Evolutionary conservation across 805 yeast species (phyloP), one percentile per base, ranked within the genome.

Genomic region (Jamesozyma jinghongensis): DNA sequence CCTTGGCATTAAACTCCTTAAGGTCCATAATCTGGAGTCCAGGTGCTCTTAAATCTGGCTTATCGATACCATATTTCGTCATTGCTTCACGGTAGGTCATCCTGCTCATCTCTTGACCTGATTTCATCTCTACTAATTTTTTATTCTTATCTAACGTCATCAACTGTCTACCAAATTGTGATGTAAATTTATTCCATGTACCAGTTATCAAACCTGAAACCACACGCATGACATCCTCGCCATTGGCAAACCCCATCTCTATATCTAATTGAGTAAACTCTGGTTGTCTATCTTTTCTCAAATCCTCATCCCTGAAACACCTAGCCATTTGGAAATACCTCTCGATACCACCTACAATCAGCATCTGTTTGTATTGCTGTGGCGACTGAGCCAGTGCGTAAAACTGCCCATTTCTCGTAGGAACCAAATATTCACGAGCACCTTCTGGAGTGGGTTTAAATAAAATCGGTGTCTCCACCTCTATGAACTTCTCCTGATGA

Each of bases 391-490:
- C 97, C 22, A 92, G 68, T 0, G 98, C 97, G 59, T 90, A 92
- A 60, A 84, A 82, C 16, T 53, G 49, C 12, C 40, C 40, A 20
- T 34, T 32, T 48, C 97, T 71, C 0, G 97, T 85, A 1, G 98
- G 98, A 0, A 92, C 97, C 36, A 92, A 62, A 58, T 90, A 92
- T 62, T 92, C 99, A 30, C 94, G 70, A 1, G 98, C 98, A 13
- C 98, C 98, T 61, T 92, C 98, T 0, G 98, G 98, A 0, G 98
- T 92, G 1, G 95, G 84, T 56, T 92, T 88, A 70, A 92, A 92
- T 22, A 92, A 64, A 5, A 90, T 59, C 1, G 98, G 98, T 0
- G 98, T 92, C 57, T 90, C 98, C 22, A 92, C 71, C 55, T 92
- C 97, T 0, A 74, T 73, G 59, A 92, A 92, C 1, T 63, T 63